Evolutionary conservation across 2,329 filamentous ascomycete species (phyloP).

Genomic region (Chrysoporthe austroafricana): DNA sequence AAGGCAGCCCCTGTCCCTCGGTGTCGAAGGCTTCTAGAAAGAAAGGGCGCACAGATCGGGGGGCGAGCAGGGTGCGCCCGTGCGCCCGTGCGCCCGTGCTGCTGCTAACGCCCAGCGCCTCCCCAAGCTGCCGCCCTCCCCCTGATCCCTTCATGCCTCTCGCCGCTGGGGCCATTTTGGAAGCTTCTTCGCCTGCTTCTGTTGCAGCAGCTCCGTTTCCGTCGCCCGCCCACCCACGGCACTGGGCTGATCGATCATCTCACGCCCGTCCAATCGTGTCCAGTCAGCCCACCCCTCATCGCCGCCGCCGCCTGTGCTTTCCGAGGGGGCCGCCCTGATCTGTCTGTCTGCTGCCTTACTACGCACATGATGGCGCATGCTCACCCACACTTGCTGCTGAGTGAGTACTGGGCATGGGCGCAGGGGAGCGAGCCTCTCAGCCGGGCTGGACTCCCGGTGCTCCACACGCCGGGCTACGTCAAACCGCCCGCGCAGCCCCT

Average conservation of each 20-base stretch:
- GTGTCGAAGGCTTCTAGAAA: slow-evolving; percentile 30
- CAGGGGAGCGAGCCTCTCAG: neutral
- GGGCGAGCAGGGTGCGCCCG: too few species aligned
- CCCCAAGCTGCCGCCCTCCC: slow-evolving; percentile 9
- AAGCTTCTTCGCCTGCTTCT: slow-evolving; percentile 30
- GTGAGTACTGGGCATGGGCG: neutral
- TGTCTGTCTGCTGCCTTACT: too few species aligned
- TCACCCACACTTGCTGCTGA: neutral
- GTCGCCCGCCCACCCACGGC: slow-evolving; percentile 8
- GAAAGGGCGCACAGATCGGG: slow-evolving; percentile 20
- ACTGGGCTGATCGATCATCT: neutral
- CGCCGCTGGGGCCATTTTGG: slow-evolving; percentile 8
- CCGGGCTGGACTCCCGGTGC: neutral
- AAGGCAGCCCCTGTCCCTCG: slow-evolving; percentile 21
- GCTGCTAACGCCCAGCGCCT: too few species aligned
- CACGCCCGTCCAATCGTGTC: too few species aligned
- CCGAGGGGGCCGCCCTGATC: neutral
- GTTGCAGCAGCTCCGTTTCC: slow-evolving; percentile 28
- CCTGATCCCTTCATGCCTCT: slow-evolving; percentile 8
- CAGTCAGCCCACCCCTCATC: too few species aligned
- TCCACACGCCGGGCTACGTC: neutral
- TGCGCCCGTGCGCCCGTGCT: too few species aligned
- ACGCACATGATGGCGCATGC: too few species aligned
- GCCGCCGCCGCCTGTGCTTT: neutral
- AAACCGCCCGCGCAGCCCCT: neutral